phyloP scores from a whole-genome alignment of 1,284 basidiomycete species.

The Heliocybe sulcata region DNA sequence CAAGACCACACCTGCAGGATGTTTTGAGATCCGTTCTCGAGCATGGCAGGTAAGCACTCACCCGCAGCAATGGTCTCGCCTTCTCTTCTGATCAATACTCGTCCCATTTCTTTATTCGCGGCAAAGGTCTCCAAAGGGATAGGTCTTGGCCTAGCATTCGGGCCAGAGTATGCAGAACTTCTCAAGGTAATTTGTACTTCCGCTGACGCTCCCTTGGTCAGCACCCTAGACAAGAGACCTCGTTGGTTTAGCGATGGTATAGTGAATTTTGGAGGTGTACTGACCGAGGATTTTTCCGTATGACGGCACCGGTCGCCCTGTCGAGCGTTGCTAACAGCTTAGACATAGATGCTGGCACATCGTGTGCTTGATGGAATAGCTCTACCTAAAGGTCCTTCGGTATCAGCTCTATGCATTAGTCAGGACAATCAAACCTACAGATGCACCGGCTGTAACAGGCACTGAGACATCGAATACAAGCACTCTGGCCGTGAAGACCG shows the following conservation, averaged over 20 bases:
- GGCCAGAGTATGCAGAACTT: slow-evolving; percentile 40
- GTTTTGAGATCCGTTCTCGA: slow-evolving; percentile 4
- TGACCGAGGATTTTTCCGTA: slow-evolving; percentile 80
- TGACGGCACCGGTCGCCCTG: slow-evolving; percentile 64
- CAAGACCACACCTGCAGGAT: slow-evolving; percentile 8
- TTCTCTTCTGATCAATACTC: slow-evolving; percentile 79
- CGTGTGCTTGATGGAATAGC: slow-evolving; percentile 90
- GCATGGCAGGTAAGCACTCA: slow-evolving; percentile 20
- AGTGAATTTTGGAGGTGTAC: slow-evolving; percentile 10
- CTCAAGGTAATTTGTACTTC: slow-evolving; percentile 80
- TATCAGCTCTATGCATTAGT: neutral
- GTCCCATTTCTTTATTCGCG: slow-evolving; percentile 95
- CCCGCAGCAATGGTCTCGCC: slow-evolving; percentile 96
- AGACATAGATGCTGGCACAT: slow-evolving; percentile 84
- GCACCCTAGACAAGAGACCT: slow-evolving; percentile 44
- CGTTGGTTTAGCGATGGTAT: neutral
- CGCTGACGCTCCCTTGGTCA: slow-evolving; percentile 80
- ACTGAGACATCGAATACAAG: slow-evolving; percentile 91
- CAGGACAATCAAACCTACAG: slow-evolving; percentile 38
- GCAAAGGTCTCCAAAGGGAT: slow-evolving; percentile 86
- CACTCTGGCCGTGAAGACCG: slow-evolving; percentile 78
- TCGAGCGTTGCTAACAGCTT: slow-evolving; percentile 79
- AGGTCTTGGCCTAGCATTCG: slow-evolving; percentile 38
- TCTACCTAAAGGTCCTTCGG: slow-evolving; percentile 52
- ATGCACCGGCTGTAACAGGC: slow-evolving; percentile 84